Evolutionary conservation across 2,329 filamentous ascomycete species (phyloP), one percentile per base, ranked within the genome.

Genomic region (Dothiorella sarmentorum): DNA sequence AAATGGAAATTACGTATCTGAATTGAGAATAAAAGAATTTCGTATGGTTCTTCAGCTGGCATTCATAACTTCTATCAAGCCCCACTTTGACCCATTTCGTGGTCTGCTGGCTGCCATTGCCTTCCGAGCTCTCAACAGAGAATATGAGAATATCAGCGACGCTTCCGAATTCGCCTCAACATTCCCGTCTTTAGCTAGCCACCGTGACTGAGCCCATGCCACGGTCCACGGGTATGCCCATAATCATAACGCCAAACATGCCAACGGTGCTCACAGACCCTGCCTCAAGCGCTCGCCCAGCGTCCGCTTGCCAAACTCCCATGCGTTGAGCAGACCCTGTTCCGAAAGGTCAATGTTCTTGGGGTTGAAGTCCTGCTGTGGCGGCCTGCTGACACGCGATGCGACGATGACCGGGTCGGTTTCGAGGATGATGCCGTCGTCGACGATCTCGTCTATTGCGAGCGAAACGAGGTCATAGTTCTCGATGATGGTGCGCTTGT

Each of bases 391-490:
- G 68, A 97, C 94, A 66, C 94, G 82, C 72, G 91, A 91, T 49
- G 93, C 88, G 65, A 99, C 90, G 68, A 96, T 89, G 63, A 94
- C 93, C 1, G 94, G 92, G 73, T 99, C 94, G 0, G 93, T 97
- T 79, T 99, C 94, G 62, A 99, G 85, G 67, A 99, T 93, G 71
- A 97, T 95, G 61, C 94, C 94, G 59, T 74, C 73, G 64, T 75
- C 73, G n/a, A 74, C 72, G 38, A 75, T 65, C 76, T 99, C 94
- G 75, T 99, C 94, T 64, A 99, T 90, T 43, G 92, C 90, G 56
- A 99, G 85, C 13, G 91, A 89, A 62, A 97, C 90, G 20, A 97
- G 84, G 75, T 97, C 94, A 80, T 97, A 99, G 83, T 97, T 97
- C 78, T 99, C 94, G 70, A 97, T 88, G 65, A 97, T 91, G 60